Conservation (phyloP, 192 early-diverging fungal species). For the Coemansia sp. region DNA sequence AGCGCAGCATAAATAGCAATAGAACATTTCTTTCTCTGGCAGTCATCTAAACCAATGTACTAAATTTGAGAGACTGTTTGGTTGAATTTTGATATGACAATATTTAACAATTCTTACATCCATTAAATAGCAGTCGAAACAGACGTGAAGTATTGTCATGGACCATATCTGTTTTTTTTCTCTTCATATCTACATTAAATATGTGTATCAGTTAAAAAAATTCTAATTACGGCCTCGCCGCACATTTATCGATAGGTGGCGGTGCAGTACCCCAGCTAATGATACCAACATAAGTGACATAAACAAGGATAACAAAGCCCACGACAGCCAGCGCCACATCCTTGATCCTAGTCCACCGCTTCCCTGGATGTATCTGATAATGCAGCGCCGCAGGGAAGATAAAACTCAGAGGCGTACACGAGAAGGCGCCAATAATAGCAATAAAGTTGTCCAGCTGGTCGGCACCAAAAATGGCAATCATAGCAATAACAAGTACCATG, state of each 20-base stretch:
- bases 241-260: conserved; percentile 29
- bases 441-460: conserved; percentile 85
- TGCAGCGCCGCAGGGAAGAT: conserved; percentile 90
- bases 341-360: conserved; percentile 52
- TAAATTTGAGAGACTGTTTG: no score
- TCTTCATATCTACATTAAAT: no score
- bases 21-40: no score
- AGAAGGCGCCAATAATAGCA: conserved; percentile 82
- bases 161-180: no score
- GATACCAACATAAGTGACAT: conserved; percentile 71
- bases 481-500: conserved; percentile 67
- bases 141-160: no score
- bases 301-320: conserved; percentile 74
- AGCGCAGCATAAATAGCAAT: no score
- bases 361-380: conserved; percentile 60
- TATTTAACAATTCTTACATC: no score
- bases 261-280: conserved; percentile 45
- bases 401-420: conserved; percentile 75
- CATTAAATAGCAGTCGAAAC: no score
- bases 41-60: not conserved
- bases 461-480: conserved; percentile 77
- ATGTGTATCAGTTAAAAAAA: not conserved
- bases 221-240: not conserved
- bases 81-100: no score
- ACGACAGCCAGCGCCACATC: conserved; percentile 67